These are phyloP conservation scores for Apophysomyces sp. DNA, from an alignment of 371 early-diverging fungal genomes.

Conservation along the genomic window DNA sequence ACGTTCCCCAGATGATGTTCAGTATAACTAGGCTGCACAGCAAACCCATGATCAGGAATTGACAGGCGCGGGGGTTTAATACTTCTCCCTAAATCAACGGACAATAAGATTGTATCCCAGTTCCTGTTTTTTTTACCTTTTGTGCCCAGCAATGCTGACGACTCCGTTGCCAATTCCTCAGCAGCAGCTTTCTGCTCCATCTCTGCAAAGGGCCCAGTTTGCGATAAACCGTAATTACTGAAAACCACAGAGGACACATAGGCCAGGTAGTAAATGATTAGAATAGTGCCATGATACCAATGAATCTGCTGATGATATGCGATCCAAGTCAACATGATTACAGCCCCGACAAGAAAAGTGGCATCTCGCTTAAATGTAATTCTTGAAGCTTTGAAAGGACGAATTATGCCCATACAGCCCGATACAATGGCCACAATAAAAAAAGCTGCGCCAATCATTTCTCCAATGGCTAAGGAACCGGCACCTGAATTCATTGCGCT, in stretches of 20 bases:
- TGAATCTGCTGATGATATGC: slow-evolving; percentile 60
- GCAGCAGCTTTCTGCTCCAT: neutral
- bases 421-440: slow-evolving; percentile 76
- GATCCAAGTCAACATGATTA: slow-evolving; percentile 60
- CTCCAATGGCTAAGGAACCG: slow-evolving; percentile 80
- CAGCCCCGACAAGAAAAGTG: slow-evolving; percentile 67
- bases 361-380: slow-evolving; percentile 74
- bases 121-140: neutral
- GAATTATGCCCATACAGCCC: slow-evolving; percentile 71
- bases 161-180: neutral
- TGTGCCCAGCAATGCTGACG: neutral
- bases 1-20: slow-evolving; percentile 33
- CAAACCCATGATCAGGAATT: slow-evolving; percentile 31
- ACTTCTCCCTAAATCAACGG: neutral
- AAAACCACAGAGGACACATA: slow-evolving; percentile 60
- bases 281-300: slow-evolving; percentile 56
- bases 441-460: slow-evolving; percentile 78
- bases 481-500: slow-evolving; percentile 73
- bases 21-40: slow-evolving; percentile 9
- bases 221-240: slow-evolving; percentile 26
- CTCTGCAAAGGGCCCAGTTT: neutral
- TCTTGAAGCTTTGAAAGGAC: slow-evolving; percentile 61
- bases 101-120: neutral
- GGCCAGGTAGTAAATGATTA: slow-evolving; percentile 53
- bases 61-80: slow-evolving; percentile 21